Evolutionary conservation across 176 grass and related monocot species (phyloP), one percentile per base, ranked within the genome.

Genomic region (Puya raimondii): DNA sequence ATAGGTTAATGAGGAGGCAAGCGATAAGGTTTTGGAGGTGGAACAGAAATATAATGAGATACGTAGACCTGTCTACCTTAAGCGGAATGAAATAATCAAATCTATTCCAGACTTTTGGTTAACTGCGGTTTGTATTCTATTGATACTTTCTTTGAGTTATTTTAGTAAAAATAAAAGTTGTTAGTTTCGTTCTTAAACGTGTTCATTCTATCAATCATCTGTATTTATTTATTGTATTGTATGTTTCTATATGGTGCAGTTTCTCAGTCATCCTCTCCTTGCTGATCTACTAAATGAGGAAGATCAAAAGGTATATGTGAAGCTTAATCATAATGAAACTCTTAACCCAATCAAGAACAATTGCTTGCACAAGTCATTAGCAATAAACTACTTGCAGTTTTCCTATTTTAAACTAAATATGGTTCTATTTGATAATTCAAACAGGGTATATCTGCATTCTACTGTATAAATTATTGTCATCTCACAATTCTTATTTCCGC

Each of bases 11-110:
- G 88, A 91, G 66, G 88, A 96, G 83, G 92, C 92, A 72, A 87
- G 83, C 49, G 76, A 96, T 75, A 81, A 89, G 74, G 83, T 96
- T 73, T 70, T 96, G 57, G 88, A 96, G 76, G 88, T 96, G 76
- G 88, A 91, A 74, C 88, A 89, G 81, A 96, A 96, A 70, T 96
- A 96, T 85, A 91, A 88, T 84, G 52, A 87, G 70, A 75, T 89
- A 72, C 83, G 92, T 48, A 78, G 67, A 82, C 88, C 86, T 27
- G 68, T 96, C 74, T 96, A 91, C 71, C 53, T 65, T 83, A 85
- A 14, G 16, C 72, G 88, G 22, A 88, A 85, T 89, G 79, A 96
- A 47, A 74, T 91, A 51, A 88, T 96, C 52, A 70, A 80, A 70
- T 58, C 82, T 29, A 96, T 96, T 84, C 85, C 92, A 0, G 86